A percentile compares a stretch with the other conserved stretches of the same genome.
Evolutionary conservation across 1,139 yeast species (phyloP).

Genomic region (Yamadazyma mexicana): DNA sequence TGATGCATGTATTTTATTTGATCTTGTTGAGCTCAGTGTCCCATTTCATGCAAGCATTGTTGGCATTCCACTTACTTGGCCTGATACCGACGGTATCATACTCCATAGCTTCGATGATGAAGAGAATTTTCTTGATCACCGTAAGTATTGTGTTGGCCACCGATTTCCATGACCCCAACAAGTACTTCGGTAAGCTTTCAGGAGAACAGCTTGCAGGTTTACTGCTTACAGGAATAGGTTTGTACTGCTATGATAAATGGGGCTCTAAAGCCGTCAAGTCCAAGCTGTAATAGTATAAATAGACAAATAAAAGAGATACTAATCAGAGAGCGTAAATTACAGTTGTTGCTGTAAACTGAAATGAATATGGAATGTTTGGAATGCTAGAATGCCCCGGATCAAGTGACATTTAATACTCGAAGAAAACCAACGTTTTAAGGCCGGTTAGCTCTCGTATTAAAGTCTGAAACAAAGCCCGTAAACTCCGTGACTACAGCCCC

Average conservation of each 20-base stretch:
- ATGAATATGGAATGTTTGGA: conserved; percentile 36
- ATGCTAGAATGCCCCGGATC: conserved; percentile 48
- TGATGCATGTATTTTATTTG: conserved; percentile 23
- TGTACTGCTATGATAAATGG: conserved; percentile 44
- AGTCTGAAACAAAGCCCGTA: conserved; percentile 38
- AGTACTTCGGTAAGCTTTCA: conserved; percentile 31
- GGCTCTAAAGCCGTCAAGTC: conserved; percentile 35
- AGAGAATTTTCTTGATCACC: conserved; percentile 38
- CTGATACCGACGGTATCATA: conserved; percentile 42
- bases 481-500: conserved; percentile 42
- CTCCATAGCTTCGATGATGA: conserved; percentile 46
- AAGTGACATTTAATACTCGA: conserved; percentile 12
- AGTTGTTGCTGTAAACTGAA: no score
- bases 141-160: conserved; percentile 31
- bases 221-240: conserved; percentile 31
- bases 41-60: conserved; percentile 36
- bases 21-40: conserved; percentile 33
- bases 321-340: no score
- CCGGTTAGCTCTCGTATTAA: conserved; percentile 4
- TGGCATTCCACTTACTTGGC: conserved; percentile 39
- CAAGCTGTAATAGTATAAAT: conserved; percentile 2
- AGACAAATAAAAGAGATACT: no score
- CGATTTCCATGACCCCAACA: conserved; percentile 13
- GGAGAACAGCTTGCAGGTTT: conserved; percentile 32
- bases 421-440: conserved; percentile 5